Percentiles rank a stretch among this genome's conserved stretches.
Evolutionary conservation across 2,329 filamentous ascomycete species (phyloP).

Genomic region (Thelonectria rubi): DNA sequence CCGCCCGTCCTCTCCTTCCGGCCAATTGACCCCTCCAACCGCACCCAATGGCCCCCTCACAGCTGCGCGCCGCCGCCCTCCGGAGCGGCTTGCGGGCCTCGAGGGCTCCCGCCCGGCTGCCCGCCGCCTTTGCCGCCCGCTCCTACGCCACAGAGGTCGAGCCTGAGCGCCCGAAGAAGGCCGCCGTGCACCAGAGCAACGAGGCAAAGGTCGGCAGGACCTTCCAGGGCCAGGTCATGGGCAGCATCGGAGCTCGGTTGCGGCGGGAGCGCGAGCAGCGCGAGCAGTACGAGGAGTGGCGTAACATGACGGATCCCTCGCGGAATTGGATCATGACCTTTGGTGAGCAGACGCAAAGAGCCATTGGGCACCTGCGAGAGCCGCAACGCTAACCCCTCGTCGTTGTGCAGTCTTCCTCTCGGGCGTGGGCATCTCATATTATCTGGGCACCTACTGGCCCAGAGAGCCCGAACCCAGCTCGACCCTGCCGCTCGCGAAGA

Average conservation of each 20-base stretch:
- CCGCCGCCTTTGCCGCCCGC: constrained; percentile 35
- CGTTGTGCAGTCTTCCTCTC: constrained; percentile 58
- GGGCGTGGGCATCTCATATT: constrained; percentile 64
- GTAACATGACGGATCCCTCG: constrained; percentile 51
- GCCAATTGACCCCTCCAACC: constrained; percentile 27
- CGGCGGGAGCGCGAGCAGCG: constrained; percentile 64
- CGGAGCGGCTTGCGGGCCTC: constrained; percentile 43
- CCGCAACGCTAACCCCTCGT: neutral
- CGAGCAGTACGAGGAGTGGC: constrained; percentile 57
- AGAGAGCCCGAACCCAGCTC: constrained; percentile 62
- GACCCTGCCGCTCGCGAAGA: constrained; percentile 65
- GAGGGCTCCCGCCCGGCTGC: constrained; percentile 27
- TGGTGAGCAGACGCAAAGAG: constrained; percentile 50
- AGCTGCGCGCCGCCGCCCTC: constrained; percentile 46
- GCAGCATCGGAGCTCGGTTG: constrained; percentile 64
- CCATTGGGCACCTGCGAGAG: too few species aligned
- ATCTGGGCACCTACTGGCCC: constrained; percentile 65
- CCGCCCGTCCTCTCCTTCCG: neutral
- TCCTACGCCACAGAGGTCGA: constrained; percentile 50
- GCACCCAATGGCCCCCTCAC: constrained; percentile 47
- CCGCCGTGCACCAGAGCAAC: constrained; percentile 44
- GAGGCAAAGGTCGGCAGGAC: constrained; percentile 51
- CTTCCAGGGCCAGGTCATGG: constrained; percentile 69
- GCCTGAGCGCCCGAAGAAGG: constrained; percentile 45
- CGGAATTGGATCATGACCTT: constrained; percentile 64